These are phyloP conservation scores for Microthlaspi erraticum DNA, from an alignment of 345 rosid genomes.

Conservation along the genomic window DNA sequence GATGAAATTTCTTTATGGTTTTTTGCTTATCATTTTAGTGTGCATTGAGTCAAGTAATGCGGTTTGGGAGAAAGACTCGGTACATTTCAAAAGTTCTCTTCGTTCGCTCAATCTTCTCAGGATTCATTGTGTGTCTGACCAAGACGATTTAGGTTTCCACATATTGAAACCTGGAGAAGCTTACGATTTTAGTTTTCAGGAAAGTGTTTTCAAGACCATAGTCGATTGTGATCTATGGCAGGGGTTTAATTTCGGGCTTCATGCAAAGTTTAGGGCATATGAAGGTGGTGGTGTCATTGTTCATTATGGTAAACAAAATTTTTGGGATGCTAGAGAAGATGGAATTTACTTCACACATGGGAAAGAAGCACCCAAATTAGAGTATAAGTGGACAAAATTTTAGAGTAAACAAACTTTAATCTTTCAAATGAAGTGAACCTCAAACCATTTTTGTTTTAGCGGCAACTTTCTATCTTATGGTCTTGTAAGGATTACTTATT, in stretches of 20 bases:
- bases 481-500: too few species aligned
- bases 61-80: not conserved
- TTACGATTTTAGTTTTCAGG: not conserved
- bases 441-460: too few species aligned
- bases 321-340: not conserved
- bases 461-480: too few species aligned
- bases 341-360: not conserved
- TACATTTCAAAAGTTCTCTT: not conserved
- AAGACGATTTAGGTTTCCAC: conserved; percentile 4
- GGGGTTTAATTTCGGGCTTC: not conserved
- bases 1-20: too few species aligned
- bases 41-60: too few species aligned
- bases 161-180: not conserved
- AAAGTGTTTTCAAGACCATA: not conserved
- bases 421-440: not conserved
- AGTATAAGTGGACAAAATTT: not conserved
- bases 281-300: not conserved
- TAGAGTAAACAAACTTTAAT: not conserved
- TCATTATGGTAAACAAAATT: not conserved
- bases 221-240: not conserved
- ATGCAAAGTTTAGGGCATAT: conserved; percentile 1
- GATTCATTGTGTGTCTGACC: not conserved
- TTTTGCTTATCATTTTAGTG: too few species aligned
- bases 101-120: not conserved
- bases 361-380: not conserved